Conservation (phyloP, 2,329 filamentous ascomycete species). For the Exophiala sp. region DNA sequence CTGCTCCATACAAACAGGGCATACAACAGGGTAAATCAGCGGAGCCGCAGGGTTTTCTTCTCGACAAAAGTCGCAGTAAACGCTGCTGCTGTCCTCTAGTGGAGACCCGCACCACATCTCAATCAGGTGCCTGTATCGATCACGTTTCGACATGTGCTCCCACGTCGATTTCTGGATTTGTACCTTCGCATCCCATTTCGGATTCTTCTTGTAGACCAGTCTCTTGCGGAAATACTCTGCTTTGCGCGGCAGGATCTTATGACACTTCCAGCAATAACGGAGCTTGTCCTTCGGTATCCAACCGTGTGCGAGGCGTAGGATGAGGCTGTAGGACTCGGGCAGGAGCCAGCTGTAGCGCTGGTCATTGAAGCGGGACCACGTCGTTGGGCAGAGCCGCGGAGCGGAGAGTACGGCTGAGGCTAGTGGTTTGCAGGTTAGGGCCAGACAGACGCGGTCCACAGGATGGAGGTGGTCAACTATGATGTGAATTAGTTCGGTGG, state of each 20-base stretch:
- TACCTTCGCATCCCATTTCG: conserved; percentile 15
- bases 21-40: conserved; percentile 7
- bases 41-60: not conserved
- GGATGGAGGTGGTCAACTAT: conserved; percentile 24
- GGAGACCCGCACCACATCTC: conserved; percentile 19
- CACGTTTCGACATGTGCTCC: conserved; percentile 17
- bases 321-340: conserved; percentile 16
- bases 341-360: conserved; percentile 11
- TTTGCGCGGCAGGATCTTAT: conserved; percentile 23
- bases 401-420: conserved; percentile 15
- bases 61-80: conserved; percentile 19
- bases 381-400: conserved; percentile 10
- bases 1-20: conserved; percentile 18
- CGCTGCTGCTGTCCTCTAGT: conserved; percentile 17
- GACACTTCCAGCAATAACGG: conserved; percentile 25
- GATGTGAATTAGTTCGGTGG: conserved; percentile 22
- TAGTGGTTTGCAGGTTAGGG: conserved; percentile 25
- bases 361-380: conserved; percentile 14
- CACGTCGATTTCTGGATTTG: conserved; percentile 13
- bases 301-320: conserved; percentile 25
- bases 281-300: conserved; percentile 24
- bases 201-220: conserved; percentile 16
- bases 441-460: conserved; percentile 28
- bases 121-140: conserved; percentile 20
- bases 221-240: conserved; percentile 17